Base-by-base conservation (phyloP, 1,139 yeast genomes). In the Kodamaea derodonti region DNA sequence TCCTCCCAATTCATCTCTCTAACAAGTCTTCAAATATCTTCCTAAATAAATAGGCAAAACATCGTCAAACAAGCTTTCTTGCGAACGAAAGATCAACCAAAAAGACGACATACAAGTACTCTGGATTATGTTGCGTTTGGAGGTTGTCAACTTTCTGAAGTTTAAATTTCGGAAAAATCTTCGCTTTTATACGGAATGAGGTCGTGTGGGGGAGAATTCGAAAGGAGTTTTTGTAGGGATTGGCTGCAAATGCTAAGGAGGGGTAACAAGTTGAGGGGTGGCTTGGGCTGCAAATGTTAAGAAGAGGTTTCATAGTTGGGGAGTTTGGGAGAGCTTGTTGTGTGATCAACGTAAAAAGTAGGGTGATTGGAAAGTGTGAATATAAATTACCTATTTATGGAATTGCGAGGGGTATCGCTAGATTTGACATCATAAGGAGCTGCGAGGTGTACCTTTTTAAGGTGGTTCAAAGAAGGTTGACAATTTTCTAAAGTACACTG, bases 21-120 rank as follows among this genome's bases (percentile, higher is more conserved):
- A 14, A 9, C 20, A 16, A 27, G 27, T 30, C 38, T 35, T 41
- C 34, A 40, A 38, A 40, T 40, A 40, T 50, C 58, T 61, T 63
- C 78, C 77, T 72, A 72, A 73, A 42, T 56, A 51, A 73, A 73
- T 72, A 72, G 75, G 77, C 77, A 69, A 65, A 51, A 45, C 41
- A 40, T 45, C 32, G 24, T 27, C 35, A 34, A 37, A 29, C 39
- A 20, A 35, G 47, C 47, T 42, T 45, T 34, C 46, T 38, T 38
- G 27, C 36, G 40, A 36, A 47, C 47, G 47, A 39, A 39, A 55
- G 48, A 41, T 42, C 45, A 48, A 55, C 52, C 58, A 54, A 48
- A 54, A 52, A 51, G 58, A 42, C 42, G 41, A 47, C 51, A 36
- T 38, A 43, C 60, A 50, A 45, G 48, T 42, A 39, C 46, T 39